phyloP scores from a whole-genome alignment of 495 filamentous ascomycete genomes.

The Trichoderma parareesei region DNA sequence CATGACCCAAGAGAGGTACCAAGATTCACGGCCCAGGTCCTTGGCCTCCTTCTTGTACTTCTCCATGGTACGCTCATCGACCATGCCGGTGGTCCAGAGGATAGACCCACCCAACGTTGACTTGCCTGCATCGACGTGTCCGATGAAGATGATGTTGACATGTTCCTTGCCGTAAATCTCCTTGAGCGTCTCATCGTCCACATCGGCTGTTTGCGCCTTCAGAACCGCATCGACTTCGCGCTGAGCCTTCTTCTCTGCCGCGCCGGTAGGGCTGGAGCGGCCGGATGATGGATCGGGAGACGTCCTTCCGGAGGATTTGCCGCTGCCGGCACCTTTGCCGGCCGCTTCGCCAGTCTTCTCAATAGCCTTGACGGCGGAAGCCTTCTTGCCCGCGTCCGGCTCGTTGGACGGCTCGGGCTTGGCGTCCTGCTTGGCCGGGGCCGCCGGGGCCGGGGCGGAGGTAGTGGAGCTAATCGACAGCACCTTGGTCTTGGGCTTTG shows the following conservation, averaged over 20 bases:
- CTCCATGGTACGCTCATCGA: conserved; percentile 95
- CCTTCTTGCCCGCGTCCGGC: conserved; percentile 51
- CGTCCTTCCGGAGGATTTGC: conserved; percentile 45
- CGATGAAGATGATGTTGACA: conserved; percentile 96
- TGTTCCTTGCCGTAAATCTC: conserved; percentile 99
- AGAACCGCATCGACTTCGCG: conserved; percentile 77
- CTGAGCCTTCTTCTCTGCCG: conserved; percentile 41
- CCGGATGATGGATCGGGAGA: conserved; percentile 75
- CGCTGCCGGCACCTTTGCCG: conserved; percentile 26
- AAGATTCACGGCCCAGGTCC: conserved; percentile 90
- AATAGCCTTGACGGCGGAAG: conserved; percentile 57
- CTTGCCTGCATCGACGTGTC: conserved; percentile 96
- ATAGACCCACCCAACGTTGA: conserved; percentile 90
- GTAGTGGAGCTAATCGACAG: conserved; percentile 54
- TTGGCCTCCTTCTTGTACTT: conserved; percentile 97
- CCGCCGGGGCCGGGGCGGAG: conserved; percentile 29
- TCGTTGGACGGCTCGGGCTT: conserved; percentile 35
- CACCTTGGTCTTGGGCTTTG: conserved; percentile 59
- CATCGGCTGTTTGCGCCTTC: conserved; percentile 79
- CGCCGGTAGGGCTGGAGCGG: conserved; percentile 58
- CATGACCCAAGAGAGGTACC: conserved; percentile 96
- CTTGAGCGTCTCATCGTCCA: conserved; percentile 83
- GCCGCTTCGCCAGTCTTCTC: conserved; percentile 78
- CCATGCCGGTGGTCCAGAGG: conserved; percentile 91
- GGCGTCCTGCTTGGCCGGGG: conserved; percentile 33